phyloP scores from a whole-genome alignment of 2,329 filamentous ascomycete species.

The Amesomyces nigricolor region DNA sequence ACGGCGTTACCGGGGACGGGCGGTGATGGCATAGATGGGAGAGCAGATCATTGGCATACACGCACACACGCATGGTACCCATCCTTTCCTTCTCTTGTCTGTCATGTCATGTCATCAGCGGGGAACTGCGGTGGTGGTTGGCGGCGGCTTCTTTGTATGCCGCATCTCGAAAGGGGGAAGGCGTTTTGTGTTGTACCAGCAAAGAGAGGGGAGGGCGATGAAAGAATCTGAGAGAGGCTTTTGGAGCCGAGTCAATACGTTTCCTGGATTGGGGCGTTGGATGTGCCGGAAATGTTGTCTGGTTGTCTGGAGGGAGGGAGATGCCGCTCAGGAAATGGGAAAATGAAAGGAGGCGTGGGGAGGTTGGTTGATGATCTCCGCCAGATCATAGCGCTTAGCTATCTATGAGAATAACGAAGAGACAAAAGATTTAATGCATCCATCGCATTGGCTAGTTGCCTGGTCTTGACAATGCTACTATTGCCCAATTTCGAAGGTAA shows the following conservation, averaged over 20 bases:
- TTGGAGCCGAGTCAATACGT: neutral
- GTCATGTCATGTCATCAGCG: neutral
- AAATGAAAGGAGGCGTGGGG: neutral
- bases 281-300: neutral
- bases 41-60: slow-evolving; percentile 19
- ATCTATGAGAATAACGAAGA: neutral
- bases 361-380: slow-evolving; percentile 1
- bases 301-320: neutral
- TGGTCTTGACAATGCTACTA: neutral
- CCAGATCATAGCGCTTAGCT: neutral
- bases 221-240: neutral
- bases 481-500: neutral
- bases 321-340: neutral
- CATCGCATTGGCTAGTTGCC: neutral
- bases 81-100: slow-evolving; percentile 7
- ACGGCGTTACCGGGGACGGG: slow-evolving; percentile 6
- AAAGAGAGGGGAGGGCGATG: neutral
- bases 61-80: slow-evolving; percentile 11
- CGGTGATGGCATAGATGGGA: slow-evolving; percentile 16
- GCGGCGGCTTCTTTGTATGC: neutral
- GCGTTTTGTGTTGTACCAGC: neutral
- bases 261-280: slow-evolving; percentile 8
- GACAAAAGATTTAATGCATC: neutral
- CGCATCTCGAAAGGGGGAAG: neutral
- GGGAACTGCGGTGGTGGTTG: neutral